Conservation (phyloP, 495 filamentous ascomycete species). For the Pseudevernia furfuracea region DNA sequence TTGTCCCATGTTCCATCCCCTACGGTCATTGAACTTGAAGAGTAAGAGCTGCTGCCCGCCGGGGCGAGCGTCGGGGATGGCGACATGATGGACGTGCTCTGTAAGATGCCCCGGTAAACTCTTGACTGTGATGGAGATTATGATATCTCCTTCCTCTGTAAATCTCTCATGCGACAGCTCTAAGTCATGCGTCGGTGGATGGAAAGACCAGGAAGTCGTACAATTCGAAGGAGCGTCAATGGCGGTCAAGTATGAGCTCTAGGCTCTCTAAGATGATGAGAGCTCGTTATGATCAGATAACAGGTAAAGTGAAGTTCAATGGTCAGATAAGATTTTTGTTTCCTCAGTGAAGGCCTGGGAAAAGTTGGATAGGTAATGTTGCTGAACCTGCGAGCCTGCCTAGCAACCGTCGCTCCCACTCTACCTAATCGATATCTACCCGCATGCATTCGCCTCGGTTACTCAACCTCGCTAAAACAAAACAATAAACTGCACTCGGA, state of each 20-base stretch:
- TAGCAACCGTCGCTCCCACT: background rate
- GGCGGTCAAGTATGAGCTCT: background rate
- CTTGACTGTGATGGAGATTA: constrained; percentile 11
- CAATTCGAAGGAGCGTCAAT: background rate
- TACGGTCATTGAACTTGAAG: constrained; percentile 73
- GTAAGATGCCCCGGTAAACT: background rate
- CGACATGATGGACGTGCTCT: constrained; percentile 31
- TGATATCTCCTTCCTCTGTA: constrained; percentile 12
- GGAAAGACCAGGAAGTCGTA: background rate
- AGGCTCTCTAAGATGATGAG: background rate
- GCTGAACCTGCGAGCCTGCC: background rate
- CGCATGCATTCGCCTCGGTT: no score
- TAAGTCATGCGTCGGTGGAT: background rate
- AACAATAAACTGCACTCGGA: no score
- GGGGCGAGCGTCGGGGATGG: constrained; percentile 52
- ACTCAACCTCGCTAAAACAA: no score
- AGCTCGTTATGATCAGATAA: background rate
- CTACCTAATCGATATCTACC: background rate
- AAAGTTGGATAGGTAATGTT: background rate
- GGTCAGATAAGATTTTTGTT: background rate
- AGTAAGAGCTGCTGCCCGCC: constrained; percentile 74
- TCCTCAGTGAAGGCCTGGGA: background rate
- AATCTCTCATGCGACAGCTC: constrained; percentile 24
- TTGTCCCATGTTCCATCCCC: constrained; percentile 92
- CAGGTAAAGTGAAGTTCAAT: no score